Evolutionary conservation across 228 moss, liverwort and hornwort species (phyloP), one percentile per base, ranked within the genome.

Genomic region (Sphagnum magellanicum): DNA sequence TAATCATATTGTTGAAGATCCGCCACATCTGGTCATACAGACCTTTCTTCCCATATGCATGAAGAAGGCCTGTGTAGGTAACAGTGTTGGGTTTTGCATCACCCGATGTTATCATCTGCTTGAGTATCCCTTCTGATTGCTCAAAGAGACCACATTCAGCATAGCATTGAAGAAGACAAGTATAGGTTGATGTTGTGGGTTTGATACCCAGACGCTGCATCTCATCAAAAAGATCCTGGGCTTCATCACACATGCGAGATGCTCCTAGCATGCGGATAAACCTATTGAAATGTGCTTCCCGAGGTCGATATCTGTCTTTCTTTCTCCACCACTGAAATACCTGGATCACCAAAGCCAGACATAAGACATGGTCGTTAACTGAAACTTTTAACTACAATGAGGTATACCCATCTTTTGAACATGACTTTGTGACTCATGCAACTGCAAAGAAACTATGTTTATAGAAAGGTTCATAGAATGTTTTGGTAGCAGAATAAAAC

Each of bases 241-340:
- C 91, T 81, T 84, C 79, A 16, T 73, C 77, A 59, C 87, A 81
- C 83, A 90, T 78, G 51, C 77, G 74, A 16, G 90, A 85, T 77
- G 68, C 75, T 58, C 90, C 91, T 65, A 88, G 88, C 64, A 92
- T 80, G 72, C 87, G 88, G 50, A 98, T 90, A 49, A 98, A 89
- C 68, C 84, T 86, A 52, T 83, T 82, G 61, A 85, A 98, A 68
- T 98, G 88, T 50, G 80, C 74, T 78, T 98, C 93, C 63, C 75
- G 77, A 50, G 80, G 75, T 60, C 78, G 76, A 69, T 90, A 90
- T 14, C 79, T 81, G n/a, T 81, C 83, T 79, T 92, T 90, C 70
- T 78, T 73, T 77, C 88, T 90, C 90, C 93, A 93, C 98, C 93
- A 93, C 50, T 81, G 72, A 63, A 98, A 88, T 50, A 90, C 81